Conservation (phyloP, 179 eudicot species). For the Vitellaria paradoxa region DNA sequence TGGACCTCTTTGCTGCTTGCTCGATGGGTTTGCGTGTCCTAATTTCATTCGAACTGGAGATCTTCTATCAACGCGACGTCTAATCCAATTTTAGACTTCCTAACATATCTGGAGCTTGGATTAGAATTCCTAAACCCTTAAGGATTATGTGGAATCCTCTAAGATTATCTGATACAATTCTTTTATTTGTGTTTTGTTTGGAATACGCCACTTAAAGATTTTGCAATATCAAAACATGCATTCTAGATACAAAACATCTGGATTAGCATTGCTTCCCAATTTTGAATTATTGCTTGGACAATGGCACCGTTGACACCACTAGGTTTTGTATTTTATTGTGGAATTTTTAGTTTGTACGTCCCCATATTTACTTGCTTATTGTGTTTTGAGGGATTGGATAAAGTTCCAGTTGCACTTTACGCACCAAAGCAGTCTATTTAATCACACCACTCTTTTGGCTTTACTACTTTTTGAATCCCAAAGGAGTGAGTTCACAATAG, state of each 20-base stretch:
- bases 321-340: neutral
- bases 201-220: no score
- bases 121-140: no score
- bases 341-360: neutral
- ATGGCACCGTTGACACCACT: neutral
- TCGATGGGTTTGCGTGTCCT: no score
- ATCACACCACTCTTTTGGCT: neutral
- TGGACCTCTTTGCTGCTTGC: no score
- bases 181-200: no score
- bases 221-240: neutral
- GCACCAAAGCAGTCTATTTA: neutral
- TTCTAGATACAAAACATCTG: neutral
- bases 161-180: no score
- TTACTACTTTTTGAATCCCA: neutral
- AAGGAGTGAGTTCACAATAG: constrained; percentile 1
- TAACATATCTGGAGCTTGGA: no score
- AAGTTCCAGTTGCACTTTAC: neutral
- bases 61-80: no score
- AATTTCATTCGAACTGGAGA: no score
- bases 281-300: neutral
- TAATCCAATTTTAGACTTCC: no score
- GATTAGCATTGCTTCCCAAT: neutral
- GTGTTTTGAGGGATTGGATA: neutral
- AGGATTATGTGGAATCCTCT: no score
- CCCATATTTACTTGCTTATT: neutral